These are phyloP conservation scores for Mycena haematopus DNA, from an alignment of 768 basidiomycete species.

Conservation along the genomic window DNA sequence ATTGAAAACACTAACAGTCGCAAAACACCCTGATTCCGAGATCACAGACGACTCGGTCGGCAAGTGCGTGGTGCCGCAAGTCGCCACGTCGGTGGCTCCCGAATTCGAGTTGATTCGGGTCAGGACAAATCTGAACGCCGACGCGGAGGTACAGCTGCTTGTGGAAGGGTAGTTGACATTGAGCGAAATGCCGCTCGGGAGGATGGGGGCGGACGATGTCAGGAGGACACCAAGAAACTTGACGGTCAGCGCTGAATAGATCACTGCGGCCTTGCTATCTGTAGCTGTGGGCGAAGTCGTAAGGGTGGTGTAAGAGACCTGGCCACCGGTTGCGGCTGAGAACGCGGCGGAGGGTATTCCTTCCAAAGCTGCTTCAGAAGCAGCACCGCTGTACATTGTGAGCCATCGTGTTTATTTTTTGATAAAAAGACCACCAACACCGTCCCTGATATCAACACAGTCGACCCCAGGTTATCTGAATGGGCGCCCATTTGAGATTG, in stretches of 20 bases:
- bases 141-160: conserved; percentile 43
- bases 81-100: conserved; percentile 46
- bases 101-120: conserved; percentile 44
- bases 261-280: conserved; percentile 44
- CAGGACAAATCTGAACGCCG: conserved; percentile 50
- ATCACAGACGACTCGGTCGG: conserved; percentile 51
- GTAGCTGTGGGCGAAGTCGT: conserved; percentile 39
- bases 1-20: conserved; percentile 54
- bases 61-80: conserved; percentile 50
- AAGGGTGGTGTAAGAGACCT: conserved; percentile 59
- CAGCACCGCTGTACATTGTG: conserved; percentile 48
- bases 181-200: conserved; percentile 48
- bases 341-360: conserved; percentile 41
- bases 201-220: conserved; percentile 39
- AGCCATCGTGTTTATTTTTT: neutral
- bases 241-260: conserved; percentile 51
- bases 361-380: conserved; percentile 52
- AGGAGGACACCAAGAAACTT: conserved; percentile 46
- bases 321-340: conserved; percentile 32
- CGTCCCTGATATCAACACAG: conserved; percentile 47
- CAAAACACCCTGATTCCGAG: conserved; percentile 42
- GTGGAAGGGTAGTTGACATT: conserved; percentile 56
- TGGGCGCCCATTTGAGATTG: neutral
- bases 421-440: conserved; percentile 39
- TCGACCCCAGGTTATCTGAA: conserved; percentile 42